Percentiles rank a stretch among this genome's conserved stretches.
Conservation (phyloP, 805 yeast genomes). For the Pichia occidentalis region DNA sequence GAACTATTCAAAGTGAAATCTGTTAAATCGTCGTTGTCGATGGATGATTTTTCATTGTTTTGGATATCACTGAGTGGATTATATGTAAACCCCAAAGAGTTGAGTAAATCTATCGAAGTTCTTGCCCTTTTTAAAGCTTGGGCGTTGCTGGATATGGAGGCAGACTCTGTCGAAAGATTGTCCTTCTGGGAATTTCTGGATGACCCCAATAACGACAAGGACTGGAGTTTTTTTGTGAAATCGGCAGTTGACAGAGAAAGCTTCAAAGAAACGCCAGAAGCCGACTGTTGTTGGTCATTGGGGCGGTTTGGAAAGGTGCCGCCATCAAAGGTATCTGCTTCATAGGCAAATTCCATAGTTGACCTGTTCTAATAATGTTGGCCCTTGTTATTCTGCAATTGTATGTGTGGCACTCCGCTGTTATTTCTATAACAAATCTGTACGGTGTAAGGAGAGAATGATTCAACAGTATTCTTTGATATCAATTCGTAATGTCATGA, state of each 20-base stretch:
- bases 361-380: not conserved
- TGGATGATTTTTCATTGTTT: not conserved
- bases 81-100: slow-evolving; percentile 7
- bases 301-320: too few species aligned
- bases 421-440: too few species aligned
- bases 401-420: too few species aligned
- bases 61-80: slow-evolving; percentile 2
- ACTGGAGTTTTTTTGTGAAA: slow-evolving; percentile 28
- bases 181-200: too few species aligned
- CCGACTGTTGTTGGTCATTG: slow-evolving; percentile 17
- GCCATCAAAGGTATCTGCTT: slow-evolving; percentile 16
- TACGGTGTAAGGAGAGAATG: too few species aligned
- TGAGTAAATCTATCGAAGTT: slow-evolving; percentile 11
- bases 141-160: slow-evolving; percentile 1
- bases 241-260: slow-evolving; percentile 31
- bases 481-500: too few species aligned
- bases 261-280: slow-evolving; percentile 36
- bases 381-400: too few species aligned
- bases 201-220: slow-evolving; percentile 11
- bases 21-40: slow-evolving; percentile 2
- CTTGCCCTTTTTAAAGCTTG: slow-evolving; percentile 10
- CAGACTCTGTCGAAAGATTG: too few species aligned
- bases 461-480: too few species aligned
- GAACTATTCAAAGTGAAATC: not conserved
- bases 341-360: slow-evolving; percentile 28